Evolutionary conservation across 148 eudicot species (phyloP), one percentile per base, ranked within the genome.

Genomic region (Euryodendron excelsum): DNA sequence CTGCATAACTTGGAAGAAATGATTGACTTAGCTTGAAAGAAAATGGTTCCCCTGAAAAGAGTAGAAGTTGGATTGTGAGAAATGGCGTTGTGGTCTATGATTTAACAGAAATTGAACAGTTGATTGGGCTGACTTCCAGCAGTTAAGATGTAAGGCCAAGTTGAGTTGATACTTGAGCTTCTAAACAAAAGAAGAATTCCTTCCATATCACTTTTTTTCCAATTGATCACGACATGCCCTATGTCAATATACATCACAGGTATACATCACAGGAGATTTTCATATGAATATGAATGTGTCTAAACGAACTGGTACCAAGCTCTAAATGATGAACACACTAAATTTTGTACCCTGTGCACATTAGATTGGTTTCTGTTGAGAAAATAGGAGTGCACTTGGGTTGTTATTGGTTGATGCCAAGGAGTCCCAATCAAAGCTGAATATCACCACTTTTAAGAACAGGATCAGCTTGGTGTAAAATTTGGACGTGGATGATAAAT

Each of bases 351-450:
- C 10, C 14, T 48, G 17, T 48, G 53, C 13, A 14, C 53, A 48
- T 48, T 0, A 48, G 14, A 48, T 48, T 14, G 13, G 53, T 48
- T 48, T 48, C 17, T 48, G 2, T 0, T 48, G 13, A 13, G 17
- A 14, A 48, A 48, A 48, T 9, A 12, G 13, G 53, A 48, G 53
- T 48, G 53, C 17, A 14, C 53, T 9, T 9, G 2, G 44, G 64
- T 30, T 64, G 69, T 14, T 34, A 15, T 8, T 17, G 41, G 34
- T 34, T 64, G 69, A 64, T 64, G 34, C 66, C 66, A 31, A 62
- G 66, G 66, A 30, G 66, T 62, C 27, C 66, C 66, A 62, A 12
- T 6, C 66, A 17, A 62, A 62, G 66, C 34, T 62, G 66, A 62
- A 62, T 62, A 62, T 14, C 12, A 62, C 66, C 14, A 62, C 36